Percentiles rank a stretch among this genome's conserved stretches.
Evolutionary conservation across 768 basidiomycete species (phyloP).

Genomic region (Amanita phalloides): DNA sequence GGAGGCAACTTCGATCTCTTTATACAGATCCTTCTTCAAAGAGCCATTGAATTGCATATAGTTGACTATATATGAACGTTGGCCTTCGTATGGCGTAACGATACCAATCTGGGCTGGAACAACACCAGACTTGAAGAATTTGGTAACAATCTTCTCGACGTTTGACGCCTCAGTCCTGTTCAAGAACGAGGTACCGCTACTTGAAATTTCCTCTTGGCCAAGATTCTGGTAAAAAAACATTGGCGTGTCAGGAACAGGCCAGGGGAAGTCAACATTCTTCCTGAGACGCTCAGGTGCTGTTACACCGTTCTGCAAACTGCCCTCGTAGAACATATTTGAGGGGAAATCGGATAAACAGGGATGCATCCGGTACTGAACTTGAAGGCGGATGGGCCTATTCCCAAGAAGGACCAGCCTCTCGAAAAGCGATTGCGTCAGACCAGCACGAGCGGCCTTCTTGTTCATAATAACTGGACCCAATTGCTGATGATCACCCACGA

Average conservation of each 20-base stretch:
- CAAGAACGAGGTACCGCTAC: constrained; percentile 95
- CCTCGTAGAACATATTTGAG: constrained; percentile 99
- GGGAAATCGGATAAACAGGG: constrained; percentile 99
- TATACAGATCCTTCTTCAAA: constrained; percentile 97
- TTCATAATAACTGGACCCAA: constrained; percentile 99
- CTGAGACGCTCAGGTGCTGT: constrained; percentile 94
- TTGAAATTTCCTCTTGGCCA: constrained; percentile 97
- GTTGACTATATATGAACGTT: constrained; percentile 95
- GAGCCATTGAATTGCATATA: constrained; percentile 99
- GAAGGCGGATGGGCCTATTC: constrained; percentile 94
- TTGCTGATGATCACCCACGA: constrained; percentile 97
- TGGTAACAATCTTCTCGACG: constrained; percentile 99
- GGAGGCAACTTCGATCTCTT: constrained; percentile 97
- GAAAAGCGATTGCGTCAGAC: constrained; percentile 95
- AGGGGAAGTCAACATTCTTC: constrained; percentile 99
- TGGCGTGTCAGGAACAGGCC: constrained; percentile 94
- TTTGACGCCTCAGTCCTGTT: constrained; percentile 99
- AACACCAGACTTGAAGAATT: constrained; percentile 99
- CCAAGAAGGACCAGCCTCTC: constrained; percentile 93
- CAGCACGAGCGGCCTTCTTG: constrained; percentile 99
- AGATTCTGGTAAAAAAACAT: constrained; percentile 99
- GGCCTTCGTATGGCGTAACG: constrained; percentile 98
- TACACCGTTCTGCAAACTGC: constrained; percentile 96
- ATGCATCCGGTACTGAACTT: constrained; percentile 99
- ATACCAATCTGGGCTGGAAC: constrained; percentile 94